phyloP scores from a whole-genome alignment of 2,329 filamentous ascomycete genomes.

The Plectosphaerella plurivora region DNA sequence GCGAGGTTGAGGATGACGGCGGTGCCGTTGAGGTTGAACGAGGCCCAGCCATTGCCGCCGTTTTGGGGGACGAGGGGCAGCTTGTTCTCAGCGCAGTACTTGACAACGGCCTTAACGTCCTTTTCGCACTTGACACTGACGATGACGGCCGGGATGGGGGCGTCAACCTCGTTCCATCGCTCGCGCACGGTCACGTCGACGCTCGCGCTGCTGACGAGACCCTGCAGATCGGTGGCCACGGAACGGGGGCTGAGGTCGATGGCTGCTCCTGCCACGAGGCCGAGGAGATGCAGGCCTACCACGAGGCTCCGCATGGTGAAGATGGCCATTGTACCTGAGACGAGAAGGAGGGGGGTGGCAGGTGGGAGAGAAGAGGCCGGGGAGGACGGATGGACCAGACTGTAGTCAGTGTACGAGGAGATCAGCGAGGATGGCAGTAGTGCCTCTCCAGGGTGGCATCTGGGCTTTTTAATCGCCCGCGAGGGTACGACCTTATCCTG shows the following conservation, averaged over 20 bases:
- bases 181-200: conserved; percentile 4
- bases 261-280: conserved; percentile 4
- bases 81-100: conserved; percentile 4
- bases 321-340: not conserved
- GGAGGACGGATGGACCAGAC: no score
- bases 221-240: conserved; percentile 3
- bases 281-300: conserved; percentile 4
- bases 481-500: no score
- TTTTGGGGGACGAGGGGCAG: conserved; percentile 10
- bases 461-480: no score
- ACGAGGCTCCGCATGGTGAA: conserved; percentile 6
- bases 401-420: no score
- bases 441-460: no score
- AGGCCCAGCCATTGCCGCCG: conserved; percentile 13
- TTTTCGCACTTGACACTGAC: conserved; percentile 11
- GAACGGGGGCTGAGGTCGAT: conserved; percentile 4
- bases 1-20: conserved; percentile 18
- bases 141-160: conserved; percentile 12
- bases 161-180: conserved; percentile 13
- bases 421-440: no score
- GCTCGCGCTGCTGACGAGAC: conserved; percentile 1
- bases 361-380: no score
- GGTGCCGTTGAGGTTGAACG: conserved; percentile 7
- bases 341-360: not conserved
- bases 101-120: conserved; percentile 11